Evolutionary conservation across 495 filamentous ascomycete genomes (phyloP).

Genomic region (Penicillium argentinense): DNA sequence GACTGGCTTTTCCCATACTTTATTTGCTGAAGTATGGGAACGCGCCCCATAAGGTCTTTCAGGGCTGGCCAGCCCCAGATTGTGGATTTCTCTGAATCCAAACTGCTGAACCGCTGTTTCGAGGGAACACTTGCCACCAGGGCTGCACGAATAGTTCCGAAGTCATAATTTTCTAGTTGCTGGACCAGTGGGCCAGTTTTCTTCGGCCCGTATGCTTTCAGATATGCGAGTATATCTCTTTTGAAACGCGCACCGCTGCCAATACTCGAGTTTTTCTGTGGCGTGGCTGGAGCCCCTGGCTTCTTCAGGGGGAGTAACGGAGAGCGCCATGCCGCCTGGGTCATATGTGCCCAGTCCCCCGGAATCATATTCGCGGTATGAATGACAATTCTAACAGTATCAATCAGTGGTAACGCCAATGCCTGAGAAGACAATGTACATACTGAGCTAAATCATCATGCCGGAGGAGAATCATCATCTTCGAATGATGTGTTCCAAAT

Average conservation of each 20-base stretch:
- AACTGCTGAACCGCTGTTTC: conserved; percentile 45
- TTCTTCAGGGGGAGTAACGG: conserved; percentile 61
- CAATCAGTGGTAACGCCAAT: neutral
- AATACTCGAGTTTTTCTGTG: conserved; percentile 22
- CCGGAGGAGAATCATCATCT: conserved; percentile 81
- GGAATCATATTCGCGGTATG: conserved; percentile 89
- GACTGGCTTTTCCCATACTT: neutral
- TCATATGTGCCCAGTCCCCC: conserved; percentile 85
- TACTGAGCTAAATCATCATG: conserved; percentile 74
- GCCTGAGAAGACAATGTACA: conserved; percentile 9
- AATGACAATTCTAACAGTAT: conserved; percentile 59
- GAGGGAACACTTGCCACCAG: conserved; percentile 78
- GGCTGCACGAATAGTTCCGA: conserved; percentile 65
- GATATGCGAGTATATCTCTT: conserved; percentile 69
- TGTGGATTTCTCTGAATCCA: conserved; percentile 44
- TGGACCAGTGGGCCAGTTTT: conserved; percentile 54
- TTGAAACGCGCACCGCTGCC: conserved; percentile 75
- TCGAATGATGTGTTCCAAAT: conserved; percentile 86
- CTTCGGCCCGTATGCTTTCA: conserved; percentile 62
- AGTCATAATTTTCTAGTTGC: conserved; percentile 65
- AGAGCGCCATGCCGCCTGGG: conserved; percentile 79
- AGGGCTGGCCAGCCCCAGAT: conserved; percentile 76
- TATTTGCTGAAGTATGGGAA: conserved; percentile 33
- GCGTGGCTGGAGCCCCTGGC: neutral
- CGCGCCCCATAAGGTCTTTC: conserved; percentile 53